Evolutionary conservation across 441 rosid genomes (phyloP), one percentile per base, ranked within the genome.

Genomic region (Melastoma candidum): DNA sequence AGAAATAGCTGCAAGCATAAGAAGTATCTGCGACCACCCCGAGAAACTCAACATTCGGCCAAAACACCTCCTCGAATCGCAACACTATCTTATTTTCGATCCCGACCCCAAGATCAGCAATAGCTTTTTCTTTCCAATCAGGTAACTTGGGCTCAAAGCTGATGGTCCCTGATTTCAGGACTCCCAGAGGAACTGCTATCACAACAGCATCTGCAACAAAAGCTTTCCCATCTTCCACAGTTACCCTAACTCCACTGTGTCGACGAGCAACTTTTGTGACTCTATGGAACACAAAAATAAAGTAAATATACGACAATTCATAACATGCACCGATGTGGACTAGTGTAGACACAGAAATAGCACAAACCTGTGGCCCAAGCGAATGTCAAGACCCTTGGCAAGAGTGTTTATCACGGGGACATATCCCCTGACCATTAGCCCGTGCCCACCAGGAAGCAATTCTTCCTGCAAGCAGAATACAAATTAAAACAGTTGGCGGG

Each of bases 371-470:
- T 87, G 90, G 71, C 65, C 80, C 66, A 84, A 65, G 54, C 78
- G 78, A 45, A 82, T 64, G 53, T 82, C 90, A 44, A 87, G 70
- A 71, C 79, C 88, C 69, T 78, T 74, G 50, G 94, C 81, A 49
- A 87, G 87, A 52, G 90, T 77, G 73, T 74, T 81, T 68, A 87
- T 85, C 50, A 87, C 69, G 51, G 96, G 90, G 62, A 73, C 81
- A 63, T 87, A 87, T 49, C 96, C 96, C 61, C 84, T 81, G 55
- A 87, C 85, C 96, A 87, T 87, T 57, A 87, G 83, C 58, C 96
- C 96, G 72, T 82, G 96, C 44, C 96, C 96, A 63, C 96, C 96
- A 44, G 86, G 74, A 68, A 84, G 96, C 22, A 86, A 87, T 64
- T 77, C 75, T 66, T 87, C 96, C 96, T 87, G 77, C 27, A 65